Base-by-base conservation (phyloP, 1,284 basidiomycete species). In the Ceratobasidium papillatum region DNA sequence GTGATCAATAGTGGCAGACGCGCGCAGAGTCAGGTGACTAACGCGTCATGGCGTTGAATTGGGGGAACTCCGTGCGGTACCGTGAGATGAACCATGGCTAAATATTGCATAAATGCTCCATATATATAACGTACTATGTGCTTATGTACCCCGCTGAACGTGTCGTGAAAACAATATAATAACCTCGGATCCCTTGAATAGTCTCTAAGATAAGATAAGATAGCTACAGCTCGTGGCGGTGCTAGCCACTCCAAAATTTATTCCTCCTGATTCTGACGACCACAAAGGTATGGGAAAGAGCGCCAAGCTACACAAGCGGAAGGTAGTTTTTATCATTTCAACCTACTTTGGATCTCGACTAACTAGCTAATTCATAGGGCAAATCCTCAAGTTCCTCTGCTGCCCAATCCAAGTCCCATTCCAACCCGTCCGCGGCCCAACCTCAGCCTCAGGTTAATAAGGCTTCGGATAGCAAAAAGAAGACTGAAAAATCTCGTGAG, bases 241-340 rank as follows among this genome's bases (percentile, higher is more conserved):
- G 5, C 19, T n/a, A 22, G 49, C 49, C 49, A 51, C 49, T 22
- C 19, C 49, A 2, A 25, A 2, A 25, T 22, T 9, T 52, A n/a
- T 27, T n/a, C 25, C 9, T 1, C 49, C 49, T 25, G 8, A n/a
- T n/a, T n/a, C n/a, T n/a, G n/a, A n/a, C 43, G 43, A n/a, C n/a
- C n/a, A n/a, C n/a, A n/a, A n/a, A n/a, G n/a, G n/a, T n/a, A 84
- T 85, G 84, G 84, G 84, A 34, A 80, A 79, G 41, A 86, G 84
- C 64, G 84, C 85, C 45, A 85, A 86, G 77, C 32, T 82, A 49
- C 84, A 82, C 76, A 85, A 85, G 75, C 82, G 85, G 27, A 76
- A 81, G 43, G 84, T 84, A 30, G 8, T 12, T 11, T 47, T 47
- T 19, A 58, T 61, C 2, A 22, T 41, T 12, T 30, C 1, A 56